Evolutionary conservation across 805 yeast genomes (phyloP).

Genomic region (Sugiyamaella smithiae): DNA sequence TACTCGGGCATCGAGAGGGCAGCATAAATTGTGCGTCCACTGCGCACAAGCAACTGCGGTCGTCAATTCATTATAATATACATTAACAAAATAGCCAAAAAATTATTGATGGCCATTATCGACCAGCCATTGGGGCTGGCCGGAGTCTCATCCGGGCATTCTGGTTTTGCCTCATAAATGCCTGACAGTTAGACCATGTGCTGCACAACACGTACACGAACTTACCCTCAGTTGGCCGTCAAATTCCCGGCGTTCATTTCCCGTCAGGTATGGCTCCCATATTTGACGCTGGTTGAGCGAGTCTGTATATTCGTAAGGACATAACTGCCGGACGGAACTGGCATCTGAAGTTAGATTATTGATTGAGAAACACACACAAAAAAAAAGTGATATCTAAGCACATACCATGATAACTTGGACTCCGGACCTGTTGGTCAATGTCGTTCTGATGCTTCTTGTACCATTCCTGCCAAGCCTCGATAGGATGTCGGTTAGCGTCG

Average conservation of each 20-base stretch:
- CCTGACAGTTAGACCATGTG: conserved; percentile 8
- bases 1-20: too few relatives aligned
- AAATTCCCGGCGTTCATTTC: conserved; percentile 29
- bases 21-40: too few relatives aligned
- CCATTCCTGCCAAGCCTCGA: conserved; percentile 33
- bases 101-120: neutral
- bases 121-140: conserved; percentile 33
- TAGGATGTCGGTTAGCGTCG: conserved; percentile 26
- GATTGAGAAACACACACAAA: too few relatives aligned
- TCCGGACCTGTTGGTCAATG: conserved; percentile 21
- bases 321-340: conserved; percentile 20
- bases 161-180: conserved; percentile 25
- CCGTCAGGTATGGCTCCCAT: conserved; percentile 32
- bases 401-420: conserved; percentile 7
- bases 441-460: conserved; percentile 21
- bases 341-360: conserved; percentile 10
- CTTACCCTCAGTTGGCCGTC: conserved; percentile 29
- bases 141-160: conserved; percentile 25
- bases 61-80: neutral
- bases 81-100: neutral
- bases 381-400: too few relatives aligned
- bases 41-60: too few relatives aligned
- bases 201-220: neutral
- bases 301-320: conserved; percentile 32
- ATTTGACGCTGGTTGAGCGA: conserved; percentile 30